Percentiles rank a stretch among this genome's conserved stretches.
These are phyloP conservation scores for Globisporangium ultimum DNA, from an alignment of 352 stramenopile genomes.

Conservation along the genomic window DNA sequence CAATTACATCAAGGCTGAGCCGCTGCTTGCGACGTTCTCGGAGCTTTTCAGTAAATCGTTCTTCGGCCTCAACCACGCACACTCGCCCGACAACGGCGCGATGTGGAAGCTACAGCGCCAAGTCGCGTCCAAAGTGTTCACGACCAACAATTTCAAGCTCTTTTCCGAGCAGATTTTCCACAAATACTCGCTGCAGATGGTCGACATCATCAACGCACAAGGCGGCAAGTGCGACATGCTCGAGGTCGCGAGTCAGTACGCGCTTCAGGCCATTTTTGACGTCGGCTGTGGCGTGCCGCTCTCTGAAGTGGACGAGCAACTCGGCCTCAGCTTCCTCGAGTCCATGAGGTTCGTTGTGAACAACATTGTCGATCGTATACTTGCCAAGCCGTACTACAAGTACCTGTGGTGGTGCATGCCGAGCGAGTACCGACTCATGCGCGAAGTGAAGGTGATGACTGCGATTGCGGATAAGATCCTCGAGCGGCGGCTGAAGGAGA, in stretches of 20 bases:
- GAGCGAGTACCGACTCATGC: constrained; percentile 24
- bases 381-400: constrained; percentile 53
- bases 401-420: constrained; percentile 55
- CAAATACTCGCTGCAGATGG: constrained; percentile 5
- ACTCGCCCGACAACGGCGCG: constrained; percentile 14
- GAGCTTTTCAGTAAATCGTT: constrained; percentile 6
- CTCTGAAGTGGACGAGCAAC: constrained; percentile 3
- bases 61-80: constrained; percentile 19
- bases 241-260: background rate
- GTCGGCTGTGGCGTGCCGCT: constrained; percentile 5
- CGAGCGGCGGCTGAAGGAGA: constrained; percentile 29
- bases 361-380: background rate
- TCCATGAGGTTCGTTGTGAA: background rate
- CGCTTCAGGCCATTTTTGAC: constrained; percentile 9
- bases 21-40: constrained; percentile 12
- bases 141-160: constrained; percentile 10
- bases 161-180: constrained; percentile 7
- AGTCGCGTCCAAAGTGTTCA: constrained; percentile 62
- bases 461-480: constrained; percentile 42
- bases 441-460: constrained; percentile 15
- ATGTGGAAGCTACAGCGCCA: constrained; percentile 42
- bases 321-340: constrained; percentile 13
- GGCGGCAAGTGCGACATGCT: constrained; percentile 6
- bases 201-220: background rate
- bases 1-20: constrained; percentile 22